A percentile compares a stretch with the other conserved stretches of the same genome.
Evolutionary conservation across 352 stramenopile genomes (phyloP).

Genomic region (Pythium oligandrum): DNA sequence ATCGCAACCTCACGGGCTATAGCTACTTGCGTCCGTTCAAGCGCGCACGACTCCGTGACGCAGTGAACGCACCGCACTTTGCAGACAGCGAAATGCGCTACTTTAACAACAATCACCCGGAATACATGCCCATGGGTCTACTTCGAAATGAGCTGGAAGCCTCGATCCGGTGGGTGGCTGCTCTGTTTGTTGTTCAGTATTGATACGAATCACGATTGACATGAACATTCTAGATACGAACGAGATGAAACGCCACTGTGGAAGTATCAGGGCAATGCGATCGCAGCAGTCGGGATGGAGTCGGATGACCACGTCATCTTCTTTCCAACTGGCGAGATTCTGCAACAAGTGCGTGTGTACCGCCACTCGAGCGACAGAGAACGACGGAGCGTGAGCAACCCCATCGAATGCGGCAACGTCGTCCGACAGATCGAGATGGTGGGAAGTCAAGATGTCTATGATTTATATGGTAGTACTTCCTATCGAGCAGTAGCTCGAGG

Average conservation of each 20-base stretch:
- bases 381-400: constrained; percentile 22
- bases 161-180: no score
- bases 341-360: constrained; percentile 64
- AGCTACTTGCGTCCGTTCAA: constrained; percentile 47
- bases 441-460: constrained; percentile 36
- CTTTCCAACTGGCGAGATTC: constrained; percentile 55
- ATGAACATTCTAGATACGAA: constrained; percentile 1
- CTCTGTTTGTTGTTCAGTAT: no score
- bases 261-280: constrained; percentile 64
- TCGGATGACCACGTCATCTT: constrained; percentile 50
- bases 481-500: constrained; percentile 42
- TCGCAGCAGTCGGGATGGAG: constrained; percentile 29
- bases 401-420: constrained; percentile 43
- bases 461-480: constrained; percentile 20
- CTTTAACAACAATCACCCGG: constrained; percentile 31
- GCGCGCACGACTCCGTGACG: constrained; percentile 21
- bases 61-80: neutral
- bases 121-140: constrained; percentile 11
- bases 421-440: constrained; percentile 64
- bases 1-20: constrained; percentile 54
- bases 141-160: no score
- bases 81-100: neutral
- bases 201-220: no score
- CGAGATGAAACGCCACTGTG: neutral
- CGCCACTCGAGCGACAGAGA: constrained; percentile 8